Percentiles rank a stretch among this genome's conserved stretches.
These are phyloP conservation scores for Penicillium corylophilum DNA, from an alignment of 2,329 filamentous ascomycete species.

Conservation along the genomic window DNA sequence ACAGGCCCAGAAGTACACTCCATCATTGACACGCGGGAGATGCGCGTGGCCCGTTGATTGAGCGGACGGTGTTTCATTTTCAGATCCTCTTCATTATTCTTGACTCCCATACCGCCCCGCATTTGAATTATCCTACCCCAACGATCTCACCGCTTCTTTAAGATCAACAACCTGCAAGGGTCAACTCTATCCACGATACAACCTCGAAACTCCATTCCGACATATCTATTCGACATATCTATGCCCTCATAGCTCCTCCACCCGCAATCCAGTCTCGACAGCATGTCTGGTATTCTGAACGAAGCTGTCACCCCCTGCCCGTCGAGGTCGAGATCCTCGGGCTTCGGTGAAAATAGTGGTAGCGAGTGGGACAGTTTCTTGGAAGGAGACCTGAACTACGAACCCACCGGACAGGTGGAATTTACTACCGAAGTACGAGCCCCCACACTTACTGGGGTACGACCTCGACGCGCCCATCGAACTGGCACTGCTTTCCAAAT, in stretches of 20 bases:
- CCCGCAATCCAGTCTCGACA: conserved; percentile 1
- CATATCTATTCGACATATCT: background rate
- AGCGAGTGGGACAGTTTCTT: conserved; percentile 25
- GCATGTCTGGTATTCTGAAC: conserved; percentile 26
- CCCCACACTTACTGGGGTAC: conserved; percentile 29
- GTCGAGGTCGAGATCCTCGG: conserved; percentile 23
- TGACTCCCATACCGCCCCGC: background rate
- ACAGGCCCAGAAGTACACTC: conserved; percentile 2
- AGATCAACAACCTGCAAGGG: conserved; percentile 17
- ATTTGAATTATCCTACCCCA: background rate
- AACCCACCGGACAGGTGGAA: conserved; percentile 41
- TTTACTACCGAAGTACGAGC: conserved; percentile 42
- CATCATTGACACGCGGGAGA: conserved; percentile 3
- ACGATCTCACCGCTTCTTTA: conserved; percentile 14
- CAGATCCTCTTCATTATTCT: background rate
- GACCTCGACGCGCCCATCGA: conserved; percentile 30
- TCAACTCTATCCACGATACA: background rate
- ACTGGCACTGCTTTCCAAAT: conserved; percentile 35
- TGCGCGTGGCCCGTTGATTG: conserved; percentile 2
- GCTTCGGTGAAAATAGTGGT: conserved; percentile 13
- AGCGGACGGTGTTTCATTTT: background rate
- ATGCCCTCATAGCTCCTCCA: conserved; percentile 6
- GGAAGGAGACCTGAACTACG: conserved; percentile 27
- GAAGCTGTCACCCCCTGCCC: conserved; percentile 38
- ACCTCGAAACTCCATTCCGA: background rate